Evolutionary conservation across 805 yeast species (phyloP).

Genomic region (Limtongozyma cylindracea): DNA sequence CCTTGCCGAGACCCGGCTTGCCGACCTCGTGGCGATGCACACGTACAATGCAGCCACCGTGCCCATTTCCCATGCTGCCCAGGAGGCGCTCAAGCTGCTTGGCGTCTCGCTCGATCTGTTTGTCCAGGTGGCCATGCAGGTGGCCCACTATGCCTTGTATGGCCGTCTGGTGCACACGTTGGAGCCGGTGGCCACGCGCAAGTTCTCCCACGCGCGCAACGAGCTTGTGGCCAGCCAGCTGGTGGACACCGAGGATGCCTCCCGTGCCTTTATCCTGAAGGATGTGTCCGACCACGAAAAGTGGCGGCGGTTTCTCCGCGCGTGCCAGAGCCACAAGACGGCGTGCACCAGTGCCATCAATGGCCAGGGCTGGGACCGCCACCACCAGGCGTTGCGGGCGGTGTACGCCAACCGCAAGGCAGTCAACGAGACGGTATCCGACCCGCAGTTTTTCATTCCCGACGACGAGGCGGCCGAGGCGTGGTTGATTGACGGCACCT

Average conservation of each 20-base stretch:
- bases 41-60: conserved; percentile 18
- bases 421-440: no score
- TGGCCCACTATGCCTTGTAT: conserved; percentile 26
- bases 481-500: conserved; percentile 1
- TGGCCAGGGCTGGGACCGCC: conserved; percentile 54
- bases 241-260: conserved; percentile 19
- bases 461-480: conserved; percentile 3
- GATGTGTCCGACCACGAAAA: conserved; percentile 11
- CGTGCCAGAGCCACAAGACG: conserved; percentile 20
- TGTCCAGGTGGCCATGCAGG: conserved; percentile 24
- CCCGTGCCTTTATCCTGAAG: conserved; percentile 40
- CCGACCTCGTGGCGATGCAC: conserved; percentile 32
- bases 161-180: conserved; percentile 22
- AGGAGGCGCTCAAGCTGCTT: conserved; percentile 12
- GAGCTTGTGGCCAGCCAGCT: conserved; percentile 44
- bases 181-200: conserved; percentile 42
- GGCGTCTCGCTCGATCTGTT: conserved; percentile 21
- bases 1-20: conserved; percentile 29
- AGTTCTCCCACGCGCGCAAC: conserved; percentile 42
- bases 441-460: no score
- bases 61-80: conserved; percentile 11
- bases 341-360: conserved; percentile 23
- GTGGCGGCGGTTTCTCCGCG: conserved; percentile 18
- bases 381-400: conserved; percentile 27
- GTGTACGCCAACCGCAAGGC: conserved; percentile 14